These are phyloP conservation scores for Poa pratensis DNA, from an alignment of 176 grass and related monocot genomes.

Conservation along the genomic window DNA sequence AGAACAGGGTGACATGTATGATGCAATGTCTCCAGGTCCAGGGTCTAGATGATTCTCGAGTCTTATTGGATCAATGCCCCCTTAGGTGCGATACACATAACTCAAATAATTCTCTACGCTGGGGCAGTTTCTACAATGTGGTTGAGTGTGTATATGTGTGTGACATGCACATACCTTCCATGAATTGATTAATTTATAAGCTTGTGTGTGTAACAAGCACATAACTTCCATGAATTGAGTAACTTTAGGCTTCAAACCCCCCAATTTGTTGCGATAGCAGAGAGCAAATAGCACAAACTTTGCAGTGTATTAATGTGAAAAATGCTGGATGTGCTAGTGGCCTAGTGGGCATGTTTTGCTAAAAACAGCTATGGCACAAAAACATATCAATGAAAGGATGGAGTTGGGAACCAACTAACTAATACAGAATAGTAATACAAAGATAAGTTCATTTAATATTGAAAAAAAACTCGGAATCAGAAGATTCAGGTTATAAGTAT, in stretches of 20 bases:
- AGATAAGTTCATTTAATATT: background rate
- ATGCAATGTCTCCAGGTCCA: background rate
- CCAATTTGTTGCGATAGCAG: conserved; percentile 10
- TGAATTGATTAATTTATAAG: background rate
- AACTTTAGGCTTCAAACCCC: background rate
- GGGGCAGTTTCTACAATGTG: background rate
- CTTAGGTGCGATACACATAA: background rate
- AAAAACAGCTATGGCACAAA: background rate
- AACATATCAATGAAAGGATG: background rate
- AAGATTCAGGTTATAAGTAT: background rate
- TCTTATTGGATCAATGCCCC: conserved; percentile 8
- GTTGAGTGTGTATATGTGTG: background rate
- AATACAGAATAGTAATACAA: conserved; percentile 14
- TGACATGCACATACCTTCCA: background rate
- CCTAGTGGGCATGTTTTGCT: background rate
- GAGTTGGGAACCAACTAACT: background rate
- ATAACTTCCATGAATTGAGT: background rate
- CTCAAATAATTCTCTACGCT: background rate
- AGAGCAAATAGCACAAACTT: background rate
- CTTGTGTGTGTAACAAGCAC: background rate
- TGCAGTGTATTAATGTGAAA: background rate
- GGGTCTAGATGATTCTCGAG: background rate
- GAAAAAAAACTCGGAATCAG: background rate
- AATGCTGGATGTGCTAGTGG: background rate
- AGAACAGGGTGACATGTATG: background rate